A percentile compares a stretch with the other conserved stretches of the same genome.
phyloP scores from a whole-genome alignment of 2,329 filamentous ascomycete species.

The Berkeleyomyces rouxiae region DNA sequence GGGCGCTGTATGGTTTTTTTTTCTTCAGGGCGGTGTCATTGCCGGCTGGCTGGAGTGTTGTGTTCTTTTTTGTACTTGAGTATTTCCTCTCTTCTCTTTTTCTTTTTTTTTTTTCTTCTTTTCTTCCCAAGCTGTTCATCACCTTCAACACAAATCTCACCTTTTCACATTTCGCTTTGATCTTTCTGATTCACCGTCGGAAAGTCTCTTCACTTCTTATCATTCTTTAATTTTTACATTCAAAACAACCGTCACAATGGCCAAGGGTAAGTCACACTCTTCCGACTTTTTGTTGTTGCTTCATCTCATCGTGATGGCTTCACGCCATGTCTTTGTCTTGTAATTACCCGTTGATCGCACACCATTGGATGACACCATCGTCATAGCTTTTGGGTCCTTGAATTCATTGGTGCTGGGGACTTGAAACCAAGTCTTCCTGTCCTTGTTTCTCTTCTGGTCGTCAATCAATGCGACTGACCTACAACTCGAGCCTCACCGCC shows the following conservation, averaged over 20 bases:
- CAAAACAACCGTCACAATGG: slow-evolving; percentile 9
- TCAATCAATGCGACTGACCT: neutral
- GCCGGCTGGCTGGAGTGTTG: neutral
- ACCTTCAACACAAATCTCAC: slow-evolving; percentile 2
- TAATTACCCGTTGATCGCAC: too few relatives aligned
- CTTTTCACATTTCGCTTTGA: neutral
- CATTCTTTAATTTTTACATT: slow-evolving; percentile 5
- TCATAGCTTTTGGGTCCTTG: neutral
- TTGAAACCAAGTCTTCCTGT: neutral
- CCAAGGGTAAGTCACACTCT: slow-evolving; percentile 9
- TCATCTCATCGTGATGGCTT: neutral
- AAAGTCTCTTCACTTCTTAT: neutral
- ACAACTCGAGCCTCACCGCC: too few relatives aligned
- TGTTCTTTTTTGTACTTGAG: neutral
- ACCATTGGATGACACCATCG: neutral
- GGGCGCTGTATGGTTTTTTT: neutral
- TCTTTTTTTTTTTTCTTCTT: slow-evolving; percentile 3
- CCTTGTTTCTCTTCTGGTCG: neutral
- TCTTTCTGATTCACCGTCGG: neutral
- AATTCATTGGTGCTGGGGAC: neutral
- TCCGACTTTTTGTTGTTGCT: neutral
- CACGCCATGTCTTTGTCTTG: neutral
- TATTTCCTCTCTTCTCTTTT: neutral
- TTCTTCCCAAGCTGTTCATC: slow-evolving; percentile 8
- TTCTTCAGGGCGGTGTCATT: neutral